Conservation (phyloP, 2,329 filamentous ascomycete genomes). For the Fusarium udum region DNA sequence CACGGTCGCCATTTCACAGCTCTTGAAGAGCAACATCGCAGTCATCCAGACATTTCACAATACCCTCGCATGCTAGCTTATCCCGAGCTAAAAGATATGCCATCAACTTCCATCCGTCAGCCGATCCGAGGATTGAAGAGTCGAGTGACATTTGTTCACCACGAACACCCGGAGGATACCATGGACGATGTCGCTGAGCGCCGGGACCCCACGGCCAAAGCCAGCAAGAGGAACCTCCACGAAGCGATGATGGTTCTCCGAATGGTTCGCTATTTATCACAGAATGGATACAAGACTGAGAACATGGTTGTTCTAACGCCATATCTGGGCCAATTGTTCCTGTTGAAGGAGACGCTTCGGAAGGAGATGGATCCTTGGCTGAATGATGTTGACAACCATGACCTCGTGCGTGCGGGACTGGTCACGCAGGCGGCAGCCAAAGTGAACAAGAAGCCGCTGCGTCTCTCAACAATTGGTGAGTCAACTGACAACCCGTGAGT, state of each 20-base stretch:
- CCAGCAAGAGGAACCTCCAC: slow-evolving; percentile 68
- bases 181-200: slow-evolving; percentile 56
- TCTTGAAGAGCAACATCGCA: slow-evolving; percentile 72
- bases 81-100: slow-evolving; percentile 65
- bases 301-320: slow-evolving; percentile 76
- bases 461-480: slow-evolving; percentile 76
- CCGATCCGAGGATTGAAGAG: slow-evolving; percentile 65
- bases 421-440: slow-evolving; percentile 62
- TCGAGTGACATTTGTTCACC: slow-evolving; percentile 74
- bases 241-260: slow-evolving; percentile 74
- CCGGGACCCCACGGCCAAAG: slow-evolving; percentile 58
- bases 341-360: slow-evolving; percentile 63
- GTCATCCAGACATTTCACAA: slow-evolving; percentile 72
- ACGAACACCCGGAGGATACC: slow-evolving; percentile 62
- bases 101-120: slow-evolving; percentile 57
- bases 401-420: slow-evolving; percentile 68
- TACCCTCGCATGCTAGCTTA: slow-evolving; percentile 69
- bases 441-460: slow-evolving; percentile 61
- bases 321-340: slow-evolving; percentile 73
- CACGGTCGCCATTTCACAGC: slow-evolving; percentile 63
- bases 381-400: slow-evolving; percentile 73
- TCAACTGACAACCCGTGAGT: rapidly evolving
- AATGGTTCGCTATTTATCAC: slow-evolving; percentile 72
- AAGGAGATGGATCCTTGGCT: slow-evolving; percentile 70
- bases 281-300: slow-evolving; percentile 74